Evolutionary conservation across 805 yeast species (phyloP), one percentile per base, ranked within the genome.

Genomic region (Saccharomycopsis oosterbeekiorum): DNA sequence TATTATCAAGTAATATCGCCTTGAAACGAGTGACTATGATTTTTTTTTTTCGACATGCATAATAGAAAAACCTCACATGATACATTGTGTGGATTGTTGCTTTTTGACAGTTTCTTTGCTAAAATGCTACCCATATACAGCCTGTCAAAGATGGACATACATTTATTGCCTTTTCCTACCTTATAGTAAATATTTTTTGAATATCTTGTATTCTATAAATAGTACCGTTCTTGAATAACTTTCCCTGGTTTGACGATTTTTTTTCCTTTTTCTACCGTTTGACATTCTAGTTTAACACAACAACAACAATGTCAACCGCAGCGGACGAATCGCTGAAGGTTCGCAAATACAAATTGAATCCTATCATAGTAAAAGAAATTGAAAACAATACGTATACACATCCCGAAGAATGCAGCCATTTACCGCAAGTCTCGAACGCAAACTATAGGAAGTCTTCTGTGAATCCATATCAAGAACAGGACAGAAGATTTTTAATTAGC

Each of bases 401-500:
- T 47, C 53, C 53, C 4, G 8, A 47, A 24, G 53, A 47, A 21
- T 47, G 53, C n/a, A 47, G 53, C 12, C 53, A 47, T 21, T 12
- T 47, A 4, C 34, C 53, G 9, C 29, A 26, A 21, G 53, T 24
- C n/a, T 47, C 26, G 3, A 26, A n/a, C n/a, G 34, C 26, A 24
- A 26, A 24, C n/a, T 42, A 17, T 17, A 34, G 21, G 10, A n/a
- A 15, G n/a, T 9, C 9, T 4, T 12, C 53, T 21, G 34, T 19
- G 34, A 47, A 47, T 9, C 53, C 53, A 24, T 21, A 19, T 15
- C 53, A 47, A 21, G 26, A 47, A 26, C 53, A 47, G 34, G 34
- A 47, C 10, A 47, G 53, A 47, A 21, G 79, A 65, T 89, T 88
- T 69, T 83, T 86, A 68, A 88, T 91, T 63, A 78, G 81, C 65